Evolutionary conservation across 306 rosid genomes (phyloP), one percentile per base, ranked within the genome.

Genomic region (Neltuma alba): DNA sequence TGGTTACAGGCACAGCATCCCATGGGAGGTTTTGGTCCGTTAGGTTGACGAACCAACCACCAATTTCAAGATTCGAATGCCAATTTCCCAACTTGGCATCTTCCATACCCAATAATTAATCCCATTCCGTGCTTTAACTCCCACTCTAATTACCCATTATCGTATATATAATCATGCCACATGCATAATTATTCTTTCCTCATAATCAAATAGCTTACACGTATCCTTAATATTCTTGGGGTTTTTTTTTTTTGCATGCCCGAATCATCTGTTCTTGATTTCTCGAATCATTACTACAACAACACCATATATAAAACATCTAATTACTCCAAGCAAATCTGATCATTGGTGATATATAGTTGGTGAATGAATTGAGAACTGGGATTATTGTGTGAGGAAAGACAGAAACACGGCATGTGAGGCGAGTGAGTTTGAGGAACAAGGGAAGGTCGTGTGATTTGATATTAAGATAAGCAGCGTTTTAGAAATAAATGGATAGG

Each of bases 391-490:
- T 33, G 4, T 33, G 2, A 33, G 2, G 18, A 15, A 2, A 45
- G 7, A 23, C 16, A 20, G 64, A 31, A 45, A 44, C 73, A 47
- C 34, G 68, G 65, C 80, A 76, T 44, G 80, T 76, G 86, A 67
- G 57, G 25, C 25, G 60, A 75, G 54, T 70, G 5, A 2, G 81
- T 80, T 42, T 28, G 66, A 63, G n/a, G 76, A 80, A 71, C 61
- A 52, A 76, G 74, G 25, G 80, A 80, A 28, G 27, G 0, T 40
- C 73, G 77, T 76, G 74, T 84, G 87, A 84, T 76, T 70, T 76
- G 76, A 30, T 80, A 2, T 54, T 27, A 70, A 63, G 68, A 54
- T 42, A 80, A 84, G 76, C 76, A 75, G 72, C 72, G 76, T 52
- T 70, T 33, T 70, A 60, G 30, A 42, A 31, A 25, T 67, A n/a